Conservation (phyloP, 495 filamentous ascomycete species). For the Neurospora sp. region DNA sequence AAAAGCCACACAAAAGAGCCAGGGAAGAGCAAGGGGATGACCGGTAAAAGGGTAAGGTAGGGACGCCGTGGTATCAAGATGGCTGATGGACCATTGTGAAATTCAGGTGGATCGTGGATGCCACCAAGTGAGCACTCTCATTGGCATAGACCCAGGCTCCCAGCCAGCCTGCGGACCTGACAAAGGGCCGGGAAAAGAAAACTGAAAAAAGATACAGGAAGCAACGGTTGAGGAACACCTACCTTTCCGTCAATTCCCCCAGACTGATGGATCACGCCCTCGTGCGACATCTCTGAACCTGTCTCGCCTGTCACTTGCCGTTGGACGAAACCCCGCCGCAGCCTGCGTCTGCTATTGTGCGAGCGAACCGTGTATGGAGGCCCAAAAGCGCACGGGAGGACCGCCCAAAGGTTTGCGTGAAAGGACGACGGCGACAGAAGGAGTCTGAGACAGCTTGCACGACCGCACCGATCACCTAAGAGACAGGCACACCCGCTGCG, state of each 20-base stretch:
- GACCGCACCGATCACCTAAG: not conserved
- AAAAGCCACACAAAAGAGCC: not conserved
- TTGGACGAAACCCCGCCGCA: conserved; percentile 12
- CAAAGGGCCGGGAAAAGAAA: not conserved
- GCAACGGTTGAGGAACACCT: not conserved
- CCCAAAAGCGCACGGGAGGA: not conserved
- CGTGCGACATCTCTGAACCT: conserved; percentile 5
- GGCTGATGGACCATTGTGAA: not conserved
- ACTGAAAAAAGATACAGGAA: not conserved
- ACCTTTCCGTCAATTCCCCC: conserved; percentile 9
- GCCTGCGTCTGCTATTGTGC: not conserved
- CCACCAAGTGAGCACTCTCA: not conserved
- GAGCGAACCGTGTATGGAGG: not conserved
- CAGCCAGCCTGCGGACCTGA: not conserved
- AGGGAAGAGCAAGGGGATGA: not conserved
- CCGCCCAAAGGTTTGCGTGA: not conserved
- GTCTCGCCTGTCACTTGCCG: conserved; percentile 20
- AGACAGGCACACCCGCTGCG: not conserved
- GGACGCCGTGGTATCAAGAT: not conserved
- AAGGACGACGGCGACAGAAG: not conserved
- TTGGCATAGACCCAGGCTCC: not conserved
- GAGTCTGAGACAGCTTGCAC: not conserved
- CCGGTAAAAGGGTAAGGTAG: not conserved
- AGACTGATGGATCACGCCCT: conserved; percentile 8
- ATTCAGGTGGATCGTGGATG: not conserved